Conservation (phyloP, 2,329 filamentous ascomycete species). For the Fusarium armeniacum region DNA sequence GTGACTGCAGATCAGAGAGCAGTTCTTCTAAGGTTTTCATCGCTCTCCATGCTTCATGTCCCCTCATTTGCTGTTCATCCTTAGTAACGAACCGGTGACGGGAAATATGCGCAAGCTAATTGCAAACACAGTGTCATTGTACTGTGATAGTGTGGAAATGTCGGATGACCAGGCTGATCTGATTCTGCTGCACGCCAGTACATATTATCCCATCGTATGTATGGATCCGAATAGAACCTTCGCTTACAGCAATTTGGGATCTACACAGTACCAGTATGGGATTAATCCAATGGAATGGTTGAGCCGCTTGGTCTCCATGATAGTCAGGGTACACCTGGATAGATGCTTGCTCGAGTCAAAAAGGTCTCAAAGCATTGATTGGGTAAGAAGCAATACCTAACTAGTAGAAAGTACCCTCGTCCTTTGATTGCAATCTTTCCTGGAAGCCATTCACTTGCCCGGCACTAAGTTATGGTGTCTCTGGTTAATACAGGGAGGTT, state of each 20-base stretch:
- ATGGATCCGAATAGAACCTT: constrained; percentile 1
- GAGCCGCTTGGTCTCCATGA: background rate
- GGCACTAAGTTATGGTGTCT: background rate
- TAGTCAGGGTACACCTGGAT: background rate
- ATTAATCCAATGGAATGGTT: constrained; percentile 17
- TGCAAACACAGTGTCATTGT: constrained; percentile 14
- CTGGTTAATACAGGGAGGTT: background rate
- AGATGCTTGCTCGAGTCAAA: constrained; percentile 5
- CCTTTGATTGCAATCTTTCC: constrained; percentile 1
- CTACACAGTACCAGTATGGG: background rate
- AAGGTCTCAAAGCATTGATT: background rate
- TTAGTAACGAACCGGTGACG: background rate
- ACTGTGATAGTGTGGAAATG: constrained; percentile 20
- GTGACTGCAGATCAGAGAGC: constrained; percentile 20
- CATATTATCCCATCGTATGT: constrained; percentile 4
- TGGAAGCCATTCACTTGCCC: background rate
- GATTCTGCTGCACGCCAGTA: constrained; percentile 14
- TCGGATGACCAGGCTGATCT: constrained; percentile 27
- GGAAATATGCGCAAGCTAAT: background rate
- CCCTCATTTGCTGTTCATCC: constrained; percentile 1
- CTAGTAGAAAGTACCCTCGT: background rate
- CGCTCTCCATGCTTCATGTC: background rate
- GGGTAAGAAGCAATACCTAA: background rate
- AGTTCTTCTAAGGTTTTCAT: constrained; percentile 1
- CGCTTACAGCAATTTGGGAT: background rate